phyloP scores from a whole-genome alignment of 2,329 filamentous ascomycete genomes.

The Proliferodiscus dingleyae region DNA sequence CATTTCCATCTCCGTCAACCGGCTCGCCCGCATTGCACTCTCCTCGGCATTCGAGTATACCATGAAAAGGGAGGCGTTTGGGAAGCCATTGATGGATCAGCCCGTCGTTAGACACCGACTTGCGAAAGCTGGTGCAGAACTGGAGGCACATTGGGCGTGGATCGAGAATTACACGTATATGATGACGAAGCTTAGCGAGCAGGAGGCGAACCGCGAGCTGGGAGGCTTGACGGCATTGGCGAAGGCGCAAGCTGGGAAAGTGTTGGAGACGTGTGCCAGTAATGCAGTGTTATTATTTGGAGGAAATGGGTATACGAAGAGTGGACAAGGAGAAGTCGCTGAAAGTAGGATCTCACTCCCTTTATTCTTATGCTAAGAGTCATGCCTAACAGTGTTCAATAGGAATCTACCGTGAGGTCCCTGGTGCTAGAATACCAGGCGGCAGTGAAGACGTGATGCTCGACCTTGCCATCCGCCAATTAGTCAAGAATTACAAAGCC shows the following conservation, averaged over 20 bases:
- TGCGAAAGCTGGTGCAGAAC: constrained; percentile 61
- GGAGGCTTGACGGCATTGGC: constrained; percentile 68
- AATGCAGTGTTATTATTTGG: constrained; percentile 68
- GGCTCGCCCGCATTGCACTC: constrained; percentile 57
- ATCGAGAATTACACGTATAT: constrained; percentile 67
- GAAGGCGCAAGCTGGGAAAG: constrained; percentile 68
- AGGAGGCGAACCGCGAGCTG: constrained; percentile 57
- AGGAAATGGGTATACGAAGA: constrained; percentile 66
- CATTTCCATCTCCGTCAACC: constrained; percentile 59
- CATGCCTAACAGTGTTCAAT: neutral
- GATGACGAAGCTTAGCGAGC: constrained; percentile 56
- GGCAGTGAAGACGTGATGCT: constrained; percentile 70
- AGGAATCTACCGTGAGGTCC: constrained; percentile 61
- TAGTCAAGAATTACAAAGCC: constrained; percentile 63
- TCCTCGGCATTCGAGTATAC: constrained; percentile 56
- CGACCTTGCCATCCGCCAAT: constrained; percentile 63
- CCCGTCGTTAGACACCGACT: constrained; percentile 69
- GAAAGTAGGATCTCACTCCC: constrained; percentile 52
- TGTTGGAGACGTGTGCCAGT: constrained; percentile 66
- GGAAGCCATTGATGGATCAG: constrained; percentile 66
- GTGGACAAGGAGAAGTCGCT: constrained; percentile 65
- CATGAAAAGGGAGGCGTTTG: constrained; percentile 62
- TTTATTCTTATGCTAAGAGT: neutral
- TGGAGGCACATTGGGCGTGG: constrained; percentile 70
- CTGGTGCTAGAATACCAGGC: constrained; percentile 58